phyloP scores from a whole-genome alignment of 2,329 filamentous ascomycete genomes.

The Phaeosphaeriaceae sp. region DNA sequence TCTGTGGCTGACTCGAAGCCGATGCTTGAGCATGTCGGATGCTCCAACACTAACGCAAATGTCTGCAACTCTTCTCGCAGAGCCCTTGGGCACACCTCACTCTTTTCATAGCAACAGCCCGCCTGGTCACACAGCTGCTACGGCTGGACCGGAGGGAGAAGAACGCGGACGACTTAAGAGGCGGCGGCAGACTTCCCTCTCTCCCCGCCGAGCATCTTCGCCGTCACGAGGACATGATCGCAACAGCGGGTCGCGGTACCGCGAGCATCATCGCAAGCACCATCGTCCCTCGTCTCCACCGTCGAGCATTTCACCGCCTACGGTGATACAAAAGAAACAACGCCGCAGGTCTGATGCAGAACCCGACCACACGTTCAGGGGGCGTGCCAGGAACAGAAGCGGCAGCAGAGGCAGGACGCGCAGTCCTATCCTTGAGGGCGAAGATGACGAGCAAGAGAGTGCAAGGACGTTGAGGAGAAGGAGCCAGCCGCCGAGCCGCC shows the following conservation, averaged over 20 bases:
- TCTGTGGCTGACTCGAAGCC: constrained; percentile 15
- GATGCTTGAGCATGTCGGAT: constrained; percentile 4
- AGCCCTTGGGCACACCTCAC: constrained; percentile 1
- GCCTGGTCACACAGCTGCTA: constrained; percentile 51
- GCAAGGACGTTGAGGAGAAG: constrained; percentile 42
- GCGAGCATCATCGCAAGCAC: constrained; percentile 42
- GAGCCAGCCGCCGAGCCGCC: constrained; percentile 43
- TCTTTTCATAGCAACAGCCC: constrained; percentile 47
- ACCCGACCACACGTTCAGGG: constrained; percentile 44
- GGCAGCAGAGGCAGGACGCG: constrained; percentile 23
- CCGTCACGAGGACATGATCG: constrained; percentile 45
- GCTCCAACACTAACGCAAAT: constrained; percentile 2
- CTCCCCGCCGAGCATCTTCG: constrained; percentile 37
- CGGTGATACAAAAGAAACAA: constrained; percentile 28
- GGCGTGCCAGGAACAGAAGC: constrained; percentile 37
- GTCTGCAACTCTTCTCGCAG: constrained; percentile 4
- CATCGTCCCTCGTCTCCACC: constrained; percentile 35
- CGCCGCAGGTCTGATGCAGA: constrained; percentile 44
- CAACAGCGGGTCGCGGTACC: constrained; percentile 37
- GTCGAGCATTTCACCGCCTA: constrained; percentile 31
- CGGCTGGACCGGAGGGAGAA: constrained; percentile 47
- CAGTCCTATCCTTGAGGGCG: constrained; percentile 32
- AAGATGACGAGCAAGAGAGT: constrained; percentile 28
- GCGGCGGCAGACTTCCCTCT: constrained; percentile 37
- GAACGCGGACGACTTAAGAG: constrained; percentile 44